Evolutionary conservation across 2,329 filamentous ascomycete genomes (phyloP), one percentile per base, ranked within the genome.

Genomic region (Chaetomium globosum): DNA sequence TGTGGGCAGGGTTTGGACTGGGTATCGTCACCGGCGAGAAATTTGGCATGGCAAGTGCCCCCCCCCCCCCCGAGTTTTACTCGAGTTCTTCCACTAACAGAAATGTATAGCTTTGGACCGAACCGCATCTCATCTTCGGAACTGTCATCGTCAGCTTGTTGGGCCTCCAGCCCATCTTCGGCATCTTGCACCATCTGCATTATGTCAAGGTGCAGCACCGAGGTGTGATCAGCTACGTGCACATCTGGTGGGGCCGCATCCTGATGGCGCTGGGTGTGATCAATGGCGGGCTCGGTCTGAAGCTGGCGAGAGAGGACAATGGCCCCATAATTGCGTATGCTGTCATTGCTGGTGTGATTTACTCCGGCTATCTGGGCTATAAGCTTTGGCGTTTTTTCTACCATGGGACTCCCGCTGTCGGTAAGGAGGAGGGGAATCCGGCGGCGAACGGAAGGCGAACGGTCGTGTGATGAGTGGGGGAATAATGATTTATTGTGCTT

Each of bases 211-310:
- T 81, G 61, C 75, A 80, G 60, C 53, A 71, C 30, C 84, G 87
- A 43, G 82, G 82, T 7, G 19, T 78, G 49, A 72, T 87, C 67
- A 86, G 84, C 68, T 76, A 87, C 68, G 72, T 78, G 1, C 87
- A 90, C 72, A 83, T 88, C 69, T 89, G 85, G 85, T 87, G 82
- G 71, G 87, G 87, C 13, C 82, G 87, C 21, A 70, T 77, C 1
- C 74, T 89, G 52, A 83, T 90, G 68, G 63, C 84, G 21, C 73
- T 89, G 2, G 87, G 85, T 30, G 79, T 89, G 53, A 73, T 89
- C 70, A 89, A 89, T 70, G 87, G 87, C 63, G 87, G 87, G 0
- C 74, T 89, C 4, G 87, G 87, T 3, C 76, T 90, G 31, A 67
- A 81, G 68, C 77, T 87, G 19, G 79, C 83, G 0, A 67, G 70